Conservation (phyloP, 176 grass and related monocot species). For the Oryza officinalis region DNA sequence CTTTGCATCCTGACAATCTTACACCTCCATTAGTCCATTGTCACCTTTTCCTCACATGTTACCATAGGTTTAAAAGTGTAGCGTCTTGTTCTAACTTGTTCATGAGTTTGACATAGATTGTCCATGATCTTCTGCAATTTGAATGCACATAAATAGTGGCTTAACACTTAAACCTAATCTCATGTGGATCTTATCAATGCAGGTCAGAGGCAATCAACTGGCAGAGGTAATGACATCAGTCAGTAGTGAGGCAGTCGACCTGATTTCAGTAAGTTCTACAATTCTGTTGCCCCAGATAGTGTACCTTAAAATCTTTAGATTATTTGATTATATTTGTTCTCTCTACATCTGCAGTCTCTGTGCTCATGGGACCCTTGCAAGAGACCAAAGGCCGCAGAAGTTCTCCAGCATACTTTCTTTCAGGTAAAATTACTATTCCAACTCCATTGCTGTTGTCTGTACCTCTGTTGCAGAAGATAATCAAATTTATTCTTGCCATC, state of each 20-base stretch:
- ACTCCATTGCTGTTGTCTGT: neutral
- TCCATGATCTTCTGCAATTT: neutral
- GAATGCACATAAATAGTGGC: constrained; percentile 11
- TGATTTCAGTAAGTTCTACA: constrained; percentile 68
- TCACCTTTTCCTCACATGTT: neutral
- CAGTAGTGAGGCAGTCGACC: constrained; percentile 71
- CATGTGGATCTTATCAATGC: constrained; percentile 18
- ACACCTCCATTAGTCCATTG: neutral
- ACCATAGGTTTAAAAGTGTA: constrained; percentile 18
- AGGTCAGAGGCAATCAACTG: constrained; percentile 65
- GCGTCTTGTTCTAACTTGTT: constrained; percentile 1
- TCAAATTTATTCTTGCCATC: constrained; percentile 21
- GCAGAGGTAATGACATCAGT: constrained; percentile 63
- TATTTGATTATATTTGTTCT: neutral
- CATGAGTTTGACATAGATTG: constrained; percentile 3
- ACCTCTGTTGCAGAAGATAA: constrained; percentile 18
- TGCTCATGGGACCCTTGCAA: constrained; percentile 93
- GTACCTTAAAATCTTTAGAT: neutral
- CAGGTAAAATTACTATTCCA: constrained; percentile 43
- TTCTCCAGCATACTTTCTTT: constrained; percentile 88
- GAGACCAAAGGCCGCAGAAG: constrained; percentile 88
- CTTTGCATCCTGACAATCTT: constrained; percentile 9
- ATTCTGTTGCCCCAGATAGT: constrained; percentile 11
- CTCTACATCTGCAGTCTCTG: constrained; percentile 52
- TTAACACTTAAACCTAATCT: constrained; percentile 5